Percentiles rank a stretch among this genome's conserved stretches.
Conservation (phyloP, 495 filamentous ascomycete species). For the Xylaria grammica region DNA sequence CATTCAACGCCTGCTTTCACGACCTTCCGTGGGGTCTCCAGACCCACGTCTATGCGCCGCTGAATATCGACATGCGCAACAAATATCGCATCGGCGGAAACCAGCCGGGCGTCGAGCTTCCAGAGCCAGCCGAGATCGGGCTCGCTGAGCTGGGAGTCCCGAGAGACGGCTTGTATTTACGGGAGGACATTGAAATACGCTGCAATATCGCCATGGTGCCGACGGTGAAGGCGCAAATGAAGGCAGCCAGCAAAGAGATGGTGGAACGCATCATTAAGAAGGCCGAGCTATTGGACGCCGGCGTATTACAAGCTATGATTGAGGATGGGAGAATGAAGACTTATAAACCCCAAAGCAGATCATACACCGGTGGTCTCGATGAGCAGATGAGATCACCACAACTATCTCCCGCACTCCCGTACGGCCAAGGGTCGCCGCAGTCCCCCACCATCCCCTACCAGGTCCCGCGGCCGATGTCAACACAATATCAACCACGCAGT, state of each 20-base stretch:
- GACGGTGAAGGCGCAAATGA: slow-evolving; percentile 74
- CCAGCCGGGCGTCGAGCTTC: slow-evolving; percentile 64
- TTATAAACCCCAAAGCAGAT: slow-evolving; percentile 49
- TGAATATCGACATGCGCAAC: slow-evolving; percentile 57
- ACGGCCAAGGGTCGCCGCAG: slow-evolving; percentile 32
- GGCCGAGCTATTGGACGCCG: slow-evolving; percentile 58
- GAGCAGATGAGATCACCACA: slow-evolving; percentile 34
- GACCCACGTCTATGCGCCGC: slow-evolving; percentile 75
- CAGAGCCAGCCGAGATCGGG: slow-evolving; percentile 62
- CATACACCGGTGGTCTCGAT: slow-evolving; percentile 38
- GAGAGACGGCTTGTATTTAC: slow-evolving; percentile 70
- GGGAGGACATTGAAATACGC: slow-evolving; percentile 75
- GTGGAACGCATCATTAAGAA: slow-evolving; percentile 72
- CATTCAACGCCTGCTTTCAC: slow-evolving; percentile 78
- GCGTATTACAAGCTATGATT: slow-evolving; percentile 55
- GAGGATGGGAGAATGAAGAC: slow-evolving; percentile 56
- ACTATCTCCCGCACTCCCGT: slow-evolving; percentile 27
- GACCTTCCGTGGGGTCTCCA: slow-evolving; percentile 71
- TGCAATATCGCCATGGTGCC: slow-evolving; percentile 69
- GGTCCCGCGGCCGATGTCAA: slow-evolving; percentile 44
- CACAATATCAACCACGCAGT: slow-evolving; percentile 28
- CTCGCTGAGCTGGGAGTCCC: slow-evolving; percentile 55
- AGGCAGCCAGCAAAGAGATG: slow-evolving; percentile 67
- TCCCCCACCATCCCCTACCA: slow-evolving; percentile 49
- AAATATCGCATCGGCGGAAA: slow-evolving; percentile 63